A percentile compares a stretch with the other conserved stretches of the same genome.
Conservation (phyloP, 2,329 filamentous ascomycete genomes). For the Aspergillus transmontanensis region DNA sequence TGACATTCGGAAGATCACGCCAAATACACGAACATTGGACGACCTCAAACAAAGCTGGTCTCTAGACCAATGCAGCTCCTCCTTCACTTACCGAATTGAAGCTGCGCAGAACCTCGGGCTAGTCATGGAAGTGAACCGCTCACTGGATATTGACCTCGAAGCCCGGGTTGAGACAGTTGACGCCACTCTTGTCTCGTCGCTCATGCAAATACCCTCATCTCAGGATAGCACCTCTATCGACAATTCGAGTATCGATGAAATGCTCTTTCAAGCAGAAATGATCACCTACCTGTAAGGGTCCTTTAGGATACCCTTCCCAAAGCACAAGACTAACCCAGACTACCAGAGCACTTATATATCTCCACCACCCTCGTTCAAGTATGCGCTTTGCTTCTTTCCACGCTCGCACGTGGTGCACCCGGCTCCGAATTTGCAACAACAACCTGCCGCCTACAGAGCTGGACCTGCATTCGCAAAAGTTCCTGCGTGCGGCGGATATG, state of each 20-base stretch:
- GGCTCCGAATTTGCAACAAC: constrained; percentile 9
- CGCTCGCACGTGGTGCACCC: constrained; percentile 21
- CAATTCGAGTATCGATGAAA: constrained; percentile 69
- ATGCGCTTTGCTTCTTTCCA: constrained; percentile 43
- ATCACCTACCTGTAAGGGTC: constrained; percentile 29
- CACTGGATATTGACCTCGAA: constrained; percentile 24
- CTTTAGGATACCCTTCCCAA: neutral
- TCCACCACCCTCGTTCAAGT: constrained; percentile 74
- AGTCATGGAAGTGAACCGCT: constrained; percentile 56
- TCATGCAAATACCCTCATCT: constrained; percentile 67
- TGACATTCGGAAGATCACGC: constrained; percentile 54
- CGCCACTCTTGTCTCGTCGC: constrained; percentile 59
- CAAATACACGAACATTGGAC: constrained; percentile 54
- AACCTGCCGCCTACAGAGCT: constrained; percentile 10
- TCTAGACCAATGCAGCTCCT: constrained; percentile 67
- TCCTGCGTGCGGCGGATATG: constrained; percentile 72
- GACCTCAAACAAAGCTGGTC: constrained; percentile 62
- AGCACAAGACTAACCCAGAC: neutral
- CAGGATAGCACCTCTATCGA: constrained; percentile 66
- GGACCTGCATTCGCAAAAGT: constrained; percentile 68
- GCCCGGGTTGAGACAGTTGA: constrained; percentile 54
- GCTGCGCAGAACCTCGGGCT: constrained; percentile 72
- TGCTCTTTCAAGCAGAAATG: constrained; percentile 34
- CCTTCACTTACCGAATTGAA: constrained; percentile 77
- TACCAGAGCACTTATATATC: constrained; percentile 58